Base-by-base conservation (phyloP, 2,329 filamentous ascomycete species). In the Fusarium kyushuense region DNA sequence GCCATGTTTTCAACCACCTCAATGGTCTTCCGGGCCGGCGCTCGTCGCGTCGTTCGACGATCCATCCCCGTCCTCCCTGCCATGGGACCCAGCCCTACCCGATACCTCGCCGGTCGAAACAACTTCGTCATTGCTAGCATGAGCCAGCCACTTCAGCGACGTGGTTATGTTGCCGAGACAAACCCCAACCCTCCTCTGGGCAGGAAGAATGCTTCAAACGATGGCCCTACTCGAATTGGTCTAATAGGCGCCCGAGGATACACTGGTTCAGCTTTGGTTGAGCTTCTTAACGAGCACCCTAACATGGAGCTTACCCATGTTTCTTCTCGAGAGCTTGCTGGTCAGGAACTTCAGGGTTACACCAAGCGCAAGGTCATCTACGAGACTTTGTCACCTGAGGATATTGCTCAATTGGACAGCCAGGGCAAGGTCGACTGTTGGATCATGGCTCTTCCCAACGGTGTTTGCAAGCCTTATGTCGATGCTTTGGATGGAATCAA, bases 391-490 rank as follows among this genome's bases (percentile, higher is more conserved):
- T 90, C 87, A 57, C 88, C 93, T 9, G 95, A 98, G 70, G 95
- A 98, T 71, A 90, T 97, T 14, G 89, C 89, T 67, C 86, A 89
- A 59, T 33, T 98, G 87, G 92, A 96, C 66, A 90, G 92, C 77
- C 89, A 90, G 32, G 92, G 92, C 52, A 88, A 94, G 74, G 90
- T 98, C 49, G 95, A 98, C 82, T 96, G 92, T 81, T 98, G 94
- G 94, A 92, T 98, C 43, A 96, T 98, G 92, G 96, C 96, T 35
- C 88, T 98, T 30, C 96, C 95, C 43, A 99, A 98, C 76, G 92
- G 93, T 64, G 93, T 97, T 49, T 97, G 93, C 87, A 92, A 94
- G 82, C 94, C 96, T 1, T 99, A 91, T 72, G 91, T 98, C 12
- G 93, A 98, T 68, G 95, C 95, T 10, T 88, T 98, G 54, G 76